phyloP scores from a whole-genome alignment of 2,329 filamentous ascomycete species.

The Colletotrichum sp. region DNA sequence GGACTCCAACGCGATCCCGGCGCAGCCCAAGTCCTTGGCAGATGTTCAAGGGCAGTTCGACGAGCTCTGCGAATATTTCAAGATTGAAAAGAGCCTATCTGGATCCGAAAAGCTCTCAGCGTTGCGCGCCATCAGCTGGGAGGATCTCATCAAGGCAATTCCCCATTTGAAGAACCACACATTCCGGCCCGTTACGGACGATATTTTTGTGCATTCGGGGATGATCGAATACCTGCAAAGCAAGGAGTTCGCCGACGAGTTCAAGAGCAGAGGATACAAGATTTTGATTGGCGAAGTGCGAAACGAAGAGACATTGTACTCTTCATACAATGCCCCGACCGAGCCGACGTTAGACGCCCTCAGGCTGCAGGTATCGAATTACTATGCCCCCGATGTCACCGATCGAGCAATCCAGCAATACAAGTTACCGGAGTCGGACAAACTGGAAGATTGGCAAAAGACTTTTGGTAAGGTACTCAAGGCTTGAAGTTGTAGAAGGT shows the following conservation, averaged over 20 bases:
- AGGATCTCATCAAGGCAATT: conserved; percentile 38
- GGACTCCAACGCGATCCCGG: conserved; percentile 50
- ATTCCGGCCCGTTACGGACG: conserved; percentile 49
- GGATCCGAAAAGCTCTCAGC: conserved; percentile 33
- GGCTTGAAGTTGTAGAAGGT: background rate
- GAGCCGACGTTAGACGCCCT: conserved; percentile 37
- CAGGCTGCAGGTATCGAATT: conserved; percentile 43
- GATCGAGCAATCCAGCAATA: conserved; percentile 40
- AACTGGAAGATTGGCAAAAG: conserved; percentile 39
- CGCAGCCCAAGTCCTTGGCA: conserved; percentile 43
- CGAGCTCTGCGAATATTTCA: conserved; percentile 42
- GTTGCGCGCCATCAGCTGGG: conserved; percentile 34
- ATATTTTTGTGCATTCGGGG: conserved; percentile 40
- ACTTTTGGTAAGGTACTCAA: conserved; percentile 34
- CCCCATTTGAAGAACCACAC: conserved; percentile 47
- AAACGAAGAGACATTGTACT: conserved; percentile 50
- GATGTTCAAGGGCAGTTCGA: conserved; percentile 46
- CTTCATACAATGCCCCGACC: conserved; percentile 40
- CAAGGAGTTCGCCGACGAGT: conserved; percentile 40
- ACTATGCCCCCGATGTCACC: conserved; percentile 44
- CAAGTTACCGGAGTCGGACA: conserved; percentile 31
- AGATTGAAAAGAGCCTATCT: conserved; percentile 26
- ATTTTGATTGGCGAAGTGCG: conserved; percentile 48
- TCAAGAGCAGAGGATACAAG: conserved; percentile 36
- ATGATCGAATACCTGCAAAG: conserved; percentile 43